Conservation (phyloP, 805 yeast genomes). For the Metschnikowia hibisci region DNA sequence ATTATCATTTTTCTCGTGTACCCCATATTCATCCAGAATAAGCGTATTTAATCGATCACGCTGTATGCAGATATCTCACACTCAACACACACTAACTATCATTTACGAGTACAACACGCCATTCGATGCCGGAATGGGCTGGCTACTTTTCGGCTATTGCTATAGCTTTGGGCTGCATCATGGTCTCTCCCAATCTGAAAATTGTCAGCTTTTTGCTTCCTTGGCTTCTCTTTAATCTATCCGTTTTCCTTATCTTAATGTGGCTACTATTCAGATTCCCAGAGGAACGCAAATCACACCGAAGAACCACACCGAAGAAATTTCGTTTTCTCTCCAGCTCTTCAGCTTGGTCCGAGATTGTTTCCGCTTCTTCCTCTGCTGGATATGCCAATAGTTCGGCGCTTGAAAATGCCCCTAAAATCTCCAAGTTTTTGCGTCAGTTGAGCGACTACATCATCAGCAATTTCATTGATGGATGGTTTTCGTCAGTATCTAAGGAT, state of each 20-base stretch:
- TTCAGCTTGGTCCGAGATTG: background rate
- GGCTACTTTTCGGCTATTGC: background rate
- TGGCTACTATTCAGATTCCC: background rate
- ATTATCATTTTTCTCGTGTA: too few relatives aligned
- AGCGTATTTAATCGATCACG: background rate
- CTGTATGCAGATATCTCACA: slow-evolving; percentile 4
- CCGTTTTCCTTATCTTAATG: background rate
- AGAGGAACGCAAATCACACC: slow-evolving; percentile 1
- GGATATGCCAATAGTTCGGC: background rate
- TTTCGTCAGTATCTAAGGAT: slow-evolving; percentile 36
- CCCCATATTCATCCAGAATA: too few relatives aligned
- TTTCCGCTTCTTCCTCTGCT: background rate
- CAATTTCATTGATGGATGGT: slow-evolving; percentile 61
- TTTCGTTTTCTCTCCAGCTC: background rate
- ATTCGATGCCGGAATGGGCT: slow-evolving; percentile 4
- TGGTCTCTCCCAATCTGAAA: background rate
- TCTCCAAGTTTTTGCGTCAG: slow-evolving; percentile 51
- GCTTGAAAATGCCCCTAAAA: slow-evolving; percentile 17
- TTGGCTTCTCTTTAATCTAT: background rate
- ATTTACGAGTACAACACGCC: background rate
- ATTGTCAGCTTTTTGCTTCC: background rate
- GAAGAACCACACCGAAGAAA: background rate
- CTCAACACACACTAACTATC: background rate
- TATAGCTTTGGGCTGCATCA: background rate
- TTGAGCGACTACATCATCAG: slow-evolving; percentile 45